Evolutionary conservation across 345 rosid genomes (phyloP).

Genomic region (Clausena lansium): DNA sequence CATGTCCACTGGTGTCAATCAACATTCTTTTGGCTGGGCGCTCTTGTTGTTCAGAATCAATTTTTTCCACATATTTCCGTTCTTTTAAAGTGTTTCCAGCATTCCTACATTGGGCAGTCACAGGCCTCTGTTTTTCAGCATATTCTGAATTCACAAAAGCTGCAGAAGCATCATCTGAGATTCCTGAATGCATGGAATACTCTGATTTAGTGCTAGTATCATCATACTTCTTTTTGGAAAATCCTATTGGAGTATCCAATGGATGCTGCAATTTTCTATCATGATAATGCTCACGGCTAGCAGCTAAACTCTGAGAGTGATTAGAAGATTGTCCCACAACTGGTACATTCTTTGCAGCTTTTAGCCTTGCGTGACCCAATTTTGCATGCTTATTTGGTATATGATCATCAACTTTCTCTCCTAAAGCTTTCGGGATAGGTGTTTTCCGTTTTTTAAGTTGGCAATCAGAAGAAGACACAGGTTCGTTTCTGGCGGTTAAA

Average conservation of each 20-base stretch:
- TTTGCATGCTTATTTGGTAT: constrained; percentile 25
- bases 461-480: constrained; percentile 3
- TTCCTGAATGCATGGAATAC: constrained; percentile 16
- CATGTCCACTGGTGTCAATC: constrained; percentile 7
- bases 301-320: constrained; percentile 17
- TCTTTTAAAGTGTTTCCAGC: constrained; percentile 16
- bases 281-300: constrained; percentile 11
- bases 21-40: constrained; percentile 12
- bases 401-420: constrained; percentile 20
- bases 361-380: constrained; percentile 26
- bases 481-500: constrained; percentile 24
- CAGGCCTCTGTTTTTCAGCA: constrained; percentile 18
- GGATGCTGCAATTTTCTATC: constrained; percentile 22
- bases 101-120: constrained; percentile 17
- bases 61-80: constrained; percentile 16
- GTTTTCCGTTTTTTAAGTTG: constrained; percentile 34
- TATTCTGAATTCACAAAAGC: constrained; percentile 13
- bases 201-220: constrained; percentile 15
- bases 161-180: constrained; percentile 23
- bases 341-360: constrained; percentile 8
- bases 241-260: constrained; percentile 21
- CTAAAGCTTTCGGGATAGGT: constrained; percentile 11
- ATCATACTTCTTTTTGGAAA: constrained; percentile 20
- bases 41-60: constrained; percentile 14
- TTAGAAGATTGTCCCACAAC: constrained; percentile 19